Percentiles rank a stretch among this genome's conserved stretches.
These are phyloP conservation scores for Suhomyces emberorum DNA, from an alignment of 805 yeast genomes.

Conservation along the genomic window DNA sequence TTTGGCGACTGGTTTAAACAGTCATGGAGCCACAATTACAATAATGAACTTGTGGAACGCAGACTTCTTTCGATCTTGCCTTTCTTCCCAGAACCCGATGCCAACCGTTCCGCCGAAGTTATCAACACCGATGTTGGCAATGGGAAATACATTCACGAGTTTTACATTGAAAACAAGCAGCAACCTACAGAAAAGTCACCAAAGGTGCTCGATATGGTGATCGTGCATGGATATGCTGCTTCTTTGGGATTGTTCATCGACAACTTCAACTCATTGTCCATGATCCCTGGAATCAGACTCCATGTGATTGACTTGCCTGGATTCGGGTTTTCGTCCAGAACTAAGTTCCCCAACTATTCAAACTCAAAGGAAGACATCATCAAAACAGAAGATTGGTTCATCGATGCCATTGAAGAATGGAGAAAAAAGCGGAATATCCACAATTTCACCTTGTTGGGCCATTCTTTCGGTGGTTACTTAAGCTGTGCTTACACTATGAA, in stretches of 20 bases:
- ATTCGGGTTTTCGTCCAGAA: conserved; percentile 66
- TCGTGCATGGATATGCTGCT: conserved; percentile 93
- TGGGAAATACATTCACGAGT: conserved; percentile 70
- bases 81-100: conserved; percentile 54
- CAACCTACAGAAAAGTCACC: conserved; percentile 22
- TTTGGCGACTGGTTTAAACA: conserved; percentile 32
- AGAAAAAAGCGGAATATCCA: conserved; percentile 33
- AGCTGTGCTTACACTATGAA: conserved; percentile 42
- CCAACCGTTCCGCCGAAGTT: conserved; percentile 43
- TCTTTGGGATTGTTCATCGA: conserved; percentile 78
- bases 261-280: conserved; percentile 51
- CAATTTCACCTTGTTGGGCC: conserved; percentile 39
- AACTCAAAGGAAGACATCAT: conserved; percentile 33
- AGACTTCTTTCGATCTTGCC: conserved; percentile 55
- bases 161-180: conserved; percentile 50
- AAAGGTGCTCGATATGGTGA: conserved; percentile 50
- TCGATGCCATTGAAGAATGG: conserved; percentile 44
- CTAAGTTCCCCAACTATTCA: conserved; percentile 37
- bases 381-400: conserved; percentile 41
- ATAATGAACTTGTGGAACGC: conserved; percentile 30
- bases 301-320: conserved; percentile 74
- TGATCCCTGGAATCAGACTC: conserved; percentile 52
- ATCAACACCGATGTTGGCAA: conserved; percentile 55
- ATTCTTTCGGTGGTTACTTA: conserved; percentile 45
- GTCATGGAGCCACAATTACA: conserved; percentile 11